phyloP scores from a whole-genome alignment of 192 early-diverging fungal genomes.

The Backusella mclennaniae region DNA sequence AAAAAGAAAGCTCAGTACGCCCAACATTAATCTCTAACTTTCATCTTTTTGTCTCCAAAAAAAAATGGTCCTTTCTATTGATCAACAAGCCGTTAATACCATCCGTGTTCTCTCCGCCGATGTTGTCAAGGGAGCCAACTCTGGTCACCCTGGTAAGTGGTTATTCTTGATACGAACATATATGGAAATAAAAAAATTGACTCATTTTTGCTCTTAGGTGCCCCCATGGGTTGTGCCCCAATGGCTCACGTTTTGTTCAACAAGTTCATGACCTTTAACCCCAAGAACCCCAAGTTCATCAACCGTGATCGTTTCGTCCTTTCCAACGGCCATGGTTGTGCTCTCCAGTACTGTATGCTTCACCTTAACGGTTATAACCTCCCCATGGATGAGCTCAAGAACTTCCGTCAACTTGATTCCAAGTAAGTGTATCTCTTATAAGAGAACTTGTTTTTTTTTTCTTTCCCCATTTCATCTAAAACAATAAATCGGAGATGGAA shows the following conservation, averaged over 20 bases:
- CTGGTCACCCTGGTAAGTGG: slow-evolving; percentile 83
- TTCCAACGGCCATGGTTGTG: slow-evolving; percentile 96
- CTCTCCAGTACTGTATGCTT: slow-evolving; percentile 86
- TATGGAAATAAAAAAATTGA: neutral
- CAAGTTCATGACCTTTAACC: slow-evolving; percentile 76
- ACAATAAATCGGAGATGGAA: neutral
- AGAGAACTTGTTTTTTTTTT: neutral
- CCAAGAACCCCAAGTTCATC: slow-evolving; percentile 83
- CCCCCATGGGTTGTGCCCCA: slow-evolving; percentile 97
- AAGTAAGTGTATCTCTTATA: slow-evolving; percentile 52
- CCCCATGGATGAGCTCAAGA: slow-evolving; percentile 86
- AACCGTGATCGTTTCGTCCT: slow-evolving; percentile 97
- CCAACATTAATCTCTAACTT: neutral
- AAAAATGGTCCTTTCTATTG: slow-evolving; percentile 6
- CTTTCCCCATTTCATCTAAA: neutral
- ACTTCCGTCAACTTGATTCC: slow-evolving; percentile 78
- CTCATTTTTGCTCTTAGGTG: slow-evolving; percentile 48
- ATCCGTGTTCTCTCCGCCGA: slow-evolving; percentile 89
- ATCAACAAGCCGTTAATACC: slow-evolving; percentile 68
- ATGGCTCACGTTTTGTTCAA: slow-evolving; percentile 91
- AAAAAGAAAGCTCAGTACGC: neutral
- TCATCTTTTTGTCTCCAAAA: neutral
- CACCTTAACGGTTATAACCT: slow-evolving; percentile 89
- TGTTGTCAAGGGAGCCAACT: slow-evolving; percentile 82
- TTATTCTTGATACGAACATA: neutral